Conservation (phyloP, 257 asterid genomes). For the Rhazya stricta region DNA sequence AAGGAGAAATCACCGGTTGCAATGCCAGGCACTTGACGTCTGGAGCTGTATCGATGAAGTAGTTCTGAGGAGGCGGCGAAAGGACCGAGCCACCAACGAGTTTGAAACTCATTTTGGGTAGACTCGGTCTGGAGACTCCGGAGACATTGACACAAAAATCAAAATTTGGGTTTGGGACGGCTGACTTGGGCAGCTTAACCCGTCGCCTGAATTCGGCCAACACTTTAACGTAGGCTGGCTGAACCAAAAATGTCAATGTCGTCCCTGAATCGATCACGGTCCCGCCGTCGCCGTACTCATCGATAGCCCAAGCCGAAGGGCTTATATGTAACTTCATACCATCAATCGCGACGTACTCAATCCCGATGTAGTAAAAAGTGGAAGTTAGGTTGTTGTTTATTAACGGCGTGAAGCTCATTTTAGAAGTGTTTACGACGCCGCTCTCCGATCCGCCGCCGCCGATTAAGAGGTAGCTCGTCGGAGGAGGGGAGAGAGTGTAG, state of each 20-base stretch:
- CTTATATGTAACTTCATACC: constrained; percentile 49
- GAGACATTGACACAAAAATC: constrained; percentile 66
- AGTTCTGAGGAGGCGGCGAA: constrained; percentile 61
- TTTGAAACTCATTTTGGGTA: constrained; percentile 64
- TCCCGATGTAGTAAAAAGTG: constrained; percentile 67
- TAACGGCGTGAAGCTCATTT: constrained; percentile 53
- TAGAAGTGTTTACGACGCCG: constrained; percentile 19
- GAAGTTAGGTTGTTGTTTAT: constrained; percentile 43
- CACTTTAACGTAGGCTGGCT: constrained; percentile 53
- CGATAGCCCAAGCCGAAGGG: constrained; percentile 69
- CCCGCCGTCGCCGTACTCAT: constrained; percentile 67
- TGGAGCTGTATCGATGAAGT: constrained; percentile 59
- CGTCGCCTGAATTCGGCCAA: constrained; percentile 44
- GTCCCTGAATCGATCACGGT: constrained; percentile 83
- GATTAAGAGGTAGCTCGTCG: constrained; percentile 61
- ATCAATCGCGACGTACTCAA: constrained; percentile 34
- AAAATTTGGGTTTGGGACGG: constrained; percentile 35
- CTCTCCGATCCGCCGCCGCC: constrained; percentile 37
- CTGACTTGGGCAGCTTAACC: constrained; percentile 37
- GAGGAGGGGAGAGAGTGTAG: constrained; percentile 64
- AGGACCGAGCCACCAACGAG: constrained; percentile 54
- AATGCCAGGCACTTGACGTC: constrained; percentile 64
- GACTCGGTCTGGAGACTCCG: constrained; percentile 23
- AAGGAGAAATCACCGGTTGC: constrained; percentile 44
- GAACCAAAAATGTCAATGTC: constrained; percentile 52